Evolutionary conservation across 768 basidiomycete species (phyloP).

Genomic region (Kondoa malvinella): DNA sequence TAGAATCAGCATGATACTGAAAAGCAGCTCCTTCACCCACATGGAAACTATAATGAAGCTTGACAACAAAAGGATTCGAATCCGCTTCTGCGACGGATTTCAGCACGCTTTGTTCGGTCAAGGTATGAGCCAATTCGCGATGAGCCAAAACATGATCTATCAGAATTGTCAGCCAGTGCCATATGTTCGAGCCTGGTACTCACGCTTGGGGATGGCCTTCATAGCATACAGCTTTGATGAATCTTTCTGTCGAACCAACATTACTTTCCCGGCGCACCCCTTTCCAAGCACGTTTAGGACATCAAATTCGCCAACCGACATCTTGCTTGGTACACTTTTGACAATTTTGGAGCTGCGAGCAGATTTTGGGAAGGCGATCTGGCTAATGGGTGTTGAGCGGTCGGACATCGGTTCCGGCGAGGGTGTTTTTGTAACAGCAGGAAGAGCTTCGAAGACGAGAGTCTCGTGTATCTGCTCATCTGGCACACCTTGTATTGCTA

Average conservation of each 20-base stretch:
- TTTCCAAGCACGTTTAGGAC: slow-evolving; percentile 93
- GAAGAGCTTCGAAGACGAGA: not conserved
- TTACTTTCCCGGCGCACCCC: slow-evolving; percentile 80
- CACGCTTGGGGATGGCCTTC: slow-evolving; percentile 85
- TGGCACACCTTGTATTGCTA: too few species aligned
- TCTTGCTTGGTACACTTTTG: slow-evolving; percentile 39
- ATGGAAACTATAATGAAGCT: slow-evolving; percentile 93
- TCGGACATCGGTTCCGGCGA: too few species aligned
- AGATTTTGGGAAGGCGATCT: not conserved
- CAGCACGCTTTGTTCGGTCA: slow-evolving; percentile 89
- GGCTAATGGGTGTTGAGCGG: too few species aligned
- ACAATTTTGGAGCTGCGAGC: not conserved
- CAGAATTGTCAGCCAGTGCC: not conserved
- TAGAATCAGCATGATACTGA: not conserved
- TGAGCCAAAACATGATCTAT: slow-evolving; percentile 62
- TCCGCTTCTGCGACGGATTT: slow-evolving; percentile 75
- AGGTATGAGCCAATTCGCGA: slow-evolving; percentile 86
- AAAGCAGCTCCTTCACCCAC: slow-evolving; percentile 13
- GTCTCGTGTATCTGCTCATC: slow-evolving; percentile 1
- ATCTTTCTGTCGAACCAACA: slow-evolving; percentile 67
- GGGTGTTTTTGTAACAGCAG: too few species aligned
- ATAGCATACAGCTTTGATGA: slow-evolving; percentile 62
- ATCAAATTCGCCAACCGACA: slow-evolving; percentile 79
- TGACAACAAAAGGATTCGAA: slow-evolving; percentile 79
- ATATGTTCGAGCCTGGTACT: too few species aligned